A percentile compares a stretch with the other conserved stretches of the same genome.
Conservation (phyloP, 108 stramenopile species). For the Cyclotella choctawhatcheeana region DNA sequence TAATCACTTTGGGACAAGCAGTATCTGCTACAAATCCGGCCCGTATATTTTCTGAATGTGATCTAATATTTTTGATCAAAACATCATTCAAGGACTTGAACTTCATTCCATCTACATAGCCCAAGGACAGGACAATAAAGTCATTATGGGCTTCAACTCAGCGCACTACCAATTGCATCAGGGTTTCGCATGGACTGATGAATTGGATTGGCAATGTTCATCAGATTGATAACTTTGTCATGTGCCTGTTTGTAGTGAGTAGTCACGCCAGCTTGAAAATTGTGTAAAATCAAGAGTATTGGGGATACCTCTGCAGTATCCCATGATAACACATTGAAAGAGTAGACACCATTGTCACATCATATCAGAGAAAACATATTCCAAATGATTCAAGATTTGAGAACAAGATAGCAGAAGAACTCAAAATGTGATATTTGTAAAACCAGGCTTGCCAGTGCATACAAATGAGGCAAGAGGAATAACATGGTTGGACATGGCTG, state of each 20-base stretch:
- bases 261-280: constrained; percentile 88
- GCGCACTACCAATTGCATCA: constrained; percentile 78
- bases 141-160: constrained; percentile 63
- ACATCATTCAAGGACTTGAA: constrained; percentile 71
- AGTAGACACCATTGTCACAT: constrained; percentile 87
- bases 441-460: constrained; percentile 68
- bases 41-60: constrained; percentile 78
- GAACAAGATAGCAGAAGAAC: neutral
- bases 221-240: constrained; percentile 90
- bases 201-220: constrained; percentile 68
- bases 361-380: constrained; percentile 57
- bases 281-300: constrained; percentile 78
- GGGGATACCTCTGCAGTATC: constrained; percentile 81
- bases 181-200: constrained; percentile 52
- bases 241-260: constrained; percentile 94
- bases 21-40: constrained; percentile 91
- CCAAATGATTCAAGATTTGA: neutral
- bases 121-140: constrained; percentile 34
- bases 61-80: constrained; percentile 91
- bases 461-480: constrained; percentile 96
- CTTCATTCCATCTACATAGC: constrained; percentile 53
- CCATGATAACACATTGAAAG: constrained; percentile 85
- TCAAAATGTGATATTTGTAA: neutral
- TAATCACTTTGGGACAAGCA: constrained; percentile 85
- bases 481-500: constrained; percentile 85